Evolutionary conservation across 116 monocot genomes (phyloP).

Genomic region (Zostera marina): DNA sequence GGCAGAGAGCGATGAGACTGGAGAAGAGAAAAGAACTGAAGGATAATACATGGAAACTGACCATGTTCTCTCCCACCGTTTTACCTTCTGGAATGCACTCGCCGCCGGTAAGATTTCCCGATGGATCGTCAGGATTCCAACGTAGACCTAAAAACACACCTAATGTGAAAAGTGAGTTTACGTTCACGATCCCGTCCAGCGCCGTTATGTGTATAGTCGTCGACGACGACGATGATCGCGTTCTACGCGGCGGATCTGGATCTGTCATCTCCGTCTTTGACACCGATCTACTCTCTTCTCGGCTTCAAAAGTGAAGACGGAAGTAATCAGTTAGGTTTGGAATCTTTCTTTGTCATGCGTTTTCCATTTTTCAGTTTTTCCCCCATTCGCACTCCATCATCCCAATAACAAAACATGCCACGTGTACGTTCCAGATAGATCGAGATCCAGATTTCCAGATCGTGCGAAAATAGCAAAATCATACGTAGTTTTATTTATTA

Average conservation of each 20-base stretch:
- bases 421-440: too few species aligned
- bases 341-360: too few species aligned
- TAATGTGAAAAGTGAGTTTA: conserved; percentile 73
- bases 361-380: too few species aligned
- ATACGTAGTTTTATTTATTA: too few species aligned
- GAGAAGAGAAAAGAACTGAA: conserved; percentile 85
- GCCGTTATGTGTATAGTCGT: conserved; percentile 81
- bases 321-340: too few species aligned
- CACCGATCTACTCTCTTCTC: too few species aligned
- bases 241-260: background rate
- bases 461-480: too few species aligned
- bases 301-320: too few species aligned
- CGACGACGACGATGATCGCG: background rate
- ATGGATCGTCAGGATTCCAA: conserved; percentile 38
- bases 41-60: conserved; percentile 61
- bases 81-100: conserved; percentile 26
- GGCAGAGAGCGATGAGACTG: conserved; percentile 66
- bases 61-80: conserved; percentile 27
- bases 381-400: too few species aligned
- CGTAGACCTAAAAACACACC: conserved; percentile 65
- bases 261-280: background rate
- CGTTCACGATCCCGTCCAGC: conserved; percentile 73
- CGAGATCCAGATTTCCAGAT: too few species aligned
- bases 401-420: too few species aligned
- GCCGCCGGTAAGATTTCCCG: conserved; percentile 6